Conservation (phyloP, 1,284 basidiomycete genomes). For the Microbotryum scabiosae region DNA sequence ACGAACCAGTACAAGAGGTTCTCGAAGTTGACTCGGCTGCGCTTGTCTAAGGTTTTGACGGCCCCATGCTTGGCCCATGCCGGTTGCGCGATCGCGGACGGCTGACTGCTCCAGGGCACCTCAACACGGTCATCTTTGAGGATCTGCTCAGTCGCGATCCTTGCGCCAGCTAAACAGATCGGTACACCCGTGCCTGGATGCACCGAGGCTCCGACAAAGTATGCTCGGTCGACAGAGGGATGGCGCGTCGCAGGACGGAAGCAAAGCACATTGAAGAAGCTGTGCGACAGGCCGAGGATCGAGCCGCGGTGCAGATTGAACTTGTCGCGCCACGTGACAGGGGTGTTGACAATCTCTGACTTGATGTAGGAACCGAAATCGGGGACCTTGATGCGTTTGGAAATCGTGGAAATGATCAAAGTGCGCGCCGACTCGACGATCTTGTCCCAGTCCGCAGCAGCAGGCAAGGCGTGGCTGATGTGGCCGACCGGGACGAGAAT, state of each 20-base stretch:
- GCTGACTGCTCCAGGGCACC: too few relatives aligned
- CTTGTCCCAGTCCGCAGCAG: slow-evolving; percentile 32
- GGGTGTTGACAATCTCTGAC: slow-evolving; percentile 36
- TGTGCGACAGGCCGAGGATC: slow-evolving; percentile 41
- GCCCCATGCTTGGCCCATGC: too few relatives aligned
- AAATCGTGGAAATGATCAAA: slow-evolving; percentile 31
- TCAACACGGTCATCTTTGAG: slow-evolving; percentile 24
- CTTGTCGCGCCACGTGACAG: slow-evolving; percentile 41
- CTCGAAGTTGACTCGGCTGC: too few relatives aligned
- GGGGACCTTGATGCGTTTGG: slow-evolving; percentile 25
- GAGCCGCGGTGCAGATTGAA: slow-evolving; percentile 42
- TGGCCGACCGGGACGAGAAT: slow-evolving; percentile 43
- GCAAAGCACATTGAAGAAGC: slow-evolving; percentile 36
- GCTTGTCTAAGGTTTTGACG: too few relatives aligned
- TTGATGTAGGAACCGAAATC: slow-evolving; percentile 30
- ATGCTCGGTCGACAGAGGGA: slow-evolving; percentile 35
- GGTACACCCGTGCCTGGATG: slow-evolving; percentile 41
- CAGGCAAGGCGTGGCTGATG: slow-evolving; percentile 25
- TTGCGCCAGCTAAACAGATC: slow-evolving; percentile 30
- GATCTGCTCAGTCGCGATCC: slow-evolving; percentile 33
- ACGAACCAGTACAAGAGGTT: too few relatives aligned
- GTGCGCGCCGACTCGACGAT: slow-evolving; percentile 32
- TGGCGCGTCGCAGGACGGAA: slow-evolving; percentile 38
- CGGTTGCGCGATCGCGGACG: too few relatives aligned
- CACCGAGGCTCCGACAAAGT: slow-evolving; percentile 42